A percentile compares a stretch with the other conserved stretches of the same genome.
Conservation (phyloP, 192 early-diverging fungal species). For the Coemansia sp. region DNA sequence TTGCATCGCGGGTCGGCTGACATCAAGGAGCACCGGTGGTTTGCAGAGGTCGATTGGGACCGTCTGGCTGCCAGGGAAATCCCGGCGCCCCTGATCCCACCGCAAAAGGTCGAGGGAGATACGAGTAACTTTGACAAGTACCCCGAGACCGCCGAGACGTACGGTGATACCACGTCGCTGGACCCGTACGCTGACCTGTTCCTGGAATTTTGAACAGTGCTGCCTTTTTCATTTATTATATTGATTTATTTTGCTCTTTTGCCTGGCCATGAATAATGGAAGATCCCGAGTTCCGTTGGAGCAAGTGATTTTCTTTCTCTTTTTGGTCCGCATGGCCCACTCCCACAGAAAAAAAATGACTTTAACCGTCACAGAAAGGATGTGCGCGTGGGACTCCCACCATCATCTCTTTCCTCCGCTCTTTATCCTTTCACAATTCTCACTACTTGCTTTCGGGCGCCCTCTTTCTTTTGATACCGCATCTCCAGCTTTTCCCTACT, state of each 20-base stretch:
- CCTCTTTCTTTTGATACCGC: background rate
- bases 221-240: background rate
- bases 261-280: too few relatives aligned
- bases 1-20: constrained; percentile 81
- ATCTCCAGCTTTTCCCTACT: background rate
- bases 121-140: constrained; percentile 96
- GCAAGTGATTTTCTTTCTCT: constrained; percentile 2
- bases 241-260: background rate
- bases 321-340: background rate
- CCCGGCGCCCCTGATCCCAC: constrained; percentile 87
- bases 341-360: background rate
- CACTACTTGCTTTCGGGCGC: background rate
- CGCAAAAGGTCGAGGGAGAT: constrained; percentile 81
- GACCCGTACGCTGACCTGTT: constrained; percentile 79
- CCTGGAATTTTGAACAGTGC: constrained; percentile 65
- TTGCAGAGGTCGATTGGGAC: constrained; percentile 92
- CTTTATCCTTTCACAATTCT: background rate
- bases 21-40: constrained; percentile 96
- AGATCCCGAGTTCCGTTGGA: background rate
- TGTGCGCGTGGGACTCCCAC: background rate
- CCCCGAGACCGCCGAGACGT: constrained; percentile 88
- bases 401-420: background rate
- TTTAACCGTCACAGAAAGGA: background rate
- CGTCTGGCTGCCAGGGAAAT: constrained; percentile 71
- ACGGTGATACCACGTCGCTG: constrained; percentile 69